Evolutionary conservation across 352 stramenopile species (phyloP).

Genomic region (Aphanomyces invadans): DNA sequence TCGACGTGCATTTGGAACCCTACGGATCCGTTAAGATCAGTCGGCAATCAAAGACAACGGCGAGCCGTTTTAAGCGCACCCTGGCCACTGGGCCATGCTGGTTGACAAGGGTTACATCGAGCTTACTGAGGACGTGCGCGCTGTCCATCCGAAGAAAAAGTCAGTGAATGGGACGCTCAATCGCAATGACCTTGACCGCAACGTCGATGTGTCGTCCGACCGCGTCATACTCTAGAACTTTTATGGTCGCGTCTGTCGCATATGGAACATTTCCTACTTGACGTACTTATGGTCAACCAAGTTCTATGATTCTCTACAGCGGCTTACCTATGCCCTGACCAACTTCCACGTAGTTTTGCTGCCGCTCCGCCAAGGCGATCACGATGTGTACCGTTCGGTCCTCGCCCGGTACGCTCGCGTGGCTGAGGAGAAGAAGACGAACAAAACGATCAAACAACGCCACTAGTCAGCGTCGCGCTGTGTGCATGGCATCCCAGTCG

Average conservation of each 20-base stretch:
- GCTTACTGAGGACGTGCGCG: neutral
- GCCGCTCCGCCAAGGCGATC: conserved; percentile 23
- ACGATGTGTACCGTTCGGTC: conserved; percentile 23
- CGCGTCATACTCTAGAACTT: conserved; percentile 27
- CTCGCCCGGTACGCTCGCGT: conserved; percentile 14
- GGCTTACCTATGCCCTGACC: conserved; percentile 22
- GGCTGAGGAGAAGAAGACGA: neutral
- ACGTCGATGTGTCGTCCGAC: conserved; percentile 24
- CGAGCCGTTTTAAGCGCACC: neutral
- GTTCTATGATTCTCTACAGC: conserved; percentile 26
- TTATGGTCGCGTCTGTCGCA: conserved; percentile 21
- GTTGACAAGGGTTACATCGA: conserved; percentile 25
- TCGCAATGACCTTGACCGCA: conserved; percentile 15
- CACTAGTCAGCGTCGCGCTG: neutral
- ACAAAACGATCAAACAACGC: neutral
- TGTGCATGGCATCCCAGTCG: neutral
- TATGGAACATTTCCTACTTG: conserved; percentile 25
- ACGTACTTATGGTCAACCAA: conserved; percentile 26
- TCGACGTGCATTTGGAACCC: conserved; percentile 14
- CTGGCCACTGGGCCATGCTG: conserved; percentile 5
- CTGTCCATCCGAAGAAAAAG: neutral
- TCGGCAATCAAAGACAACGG: neutral
- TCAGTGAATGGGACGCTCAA: conserved; percentile 10
- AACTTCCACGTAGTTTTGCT: conserved; percentile 27
- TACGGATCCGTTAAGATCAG: neutral